Evolutionary conservation across 2,329 filamentous ascomycete genomes (phyloP).

Genomic region (Ceratocystis huliohia): DNA sequence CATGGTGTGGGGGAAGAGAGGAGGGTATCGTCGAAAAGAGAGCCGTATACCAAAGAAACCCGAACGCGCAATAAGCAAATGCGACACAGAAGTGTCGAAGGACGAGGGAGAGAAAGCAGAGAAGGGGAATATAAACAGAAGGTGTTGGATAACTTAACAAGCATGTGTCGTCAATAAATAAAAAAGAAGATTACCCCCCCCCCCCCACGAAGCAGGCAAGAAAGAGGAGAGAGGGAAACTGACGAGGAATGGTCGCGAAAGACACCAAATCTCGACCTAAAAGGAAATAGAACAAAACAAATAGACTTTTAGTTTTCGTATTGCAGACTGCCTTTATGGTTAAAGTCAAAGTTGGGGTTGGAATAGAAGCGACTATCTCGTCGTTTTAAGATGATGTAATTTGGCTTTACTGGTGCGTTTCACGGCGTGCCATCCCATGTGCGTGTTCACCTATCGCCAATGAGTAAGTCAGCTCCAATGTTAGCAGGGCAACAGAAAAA

Average conservation of each 20-base stretch:
- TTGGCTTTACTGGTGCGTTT: background rate
- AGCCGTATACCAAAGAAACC: background rate
- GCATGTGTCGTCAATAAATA: background rate
- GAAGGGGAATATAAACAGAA: background rate
- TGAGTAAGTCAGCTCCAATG: background rate
- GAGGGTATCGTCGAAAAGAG: background rate
- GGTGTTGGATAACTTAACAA: background rate
- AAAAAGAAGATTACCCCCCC: background rate
- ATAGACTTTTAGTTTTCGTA: too few species aligned
- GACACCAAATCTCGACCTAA: too few species aligned
- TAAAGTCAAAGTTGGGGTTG: too few species aligned
- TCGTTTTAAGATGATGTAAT: background rate
- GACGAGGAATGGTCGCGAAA: background rate
- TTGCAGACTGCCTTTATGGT: too few species aligned
- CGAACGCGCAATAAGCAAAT: background rate
- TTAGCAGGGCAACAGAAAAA: background rate
- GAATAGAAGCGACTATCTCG: too few species aligned
- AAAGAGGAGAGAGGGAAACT: slow-evolving; percentile 11
- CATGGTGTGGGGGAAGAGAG: background rate
- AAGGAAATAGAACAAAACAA: too few species aligned
- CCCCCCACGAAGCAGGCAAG: background rate
- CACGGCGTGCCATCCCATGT: background rate
- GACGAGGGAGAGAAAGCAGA: background rate
- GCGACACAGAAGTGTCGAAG: background rate
- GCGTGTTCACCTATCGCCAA: background rate